A percentile compares a stretch with the other conserved stretches of the same genome.
These are phyloP conservation scores for Aspergillus affinis DNA, from an alignment of 495 filamentous ascomycete genomes.

Conservation along the genomic window DNA sequence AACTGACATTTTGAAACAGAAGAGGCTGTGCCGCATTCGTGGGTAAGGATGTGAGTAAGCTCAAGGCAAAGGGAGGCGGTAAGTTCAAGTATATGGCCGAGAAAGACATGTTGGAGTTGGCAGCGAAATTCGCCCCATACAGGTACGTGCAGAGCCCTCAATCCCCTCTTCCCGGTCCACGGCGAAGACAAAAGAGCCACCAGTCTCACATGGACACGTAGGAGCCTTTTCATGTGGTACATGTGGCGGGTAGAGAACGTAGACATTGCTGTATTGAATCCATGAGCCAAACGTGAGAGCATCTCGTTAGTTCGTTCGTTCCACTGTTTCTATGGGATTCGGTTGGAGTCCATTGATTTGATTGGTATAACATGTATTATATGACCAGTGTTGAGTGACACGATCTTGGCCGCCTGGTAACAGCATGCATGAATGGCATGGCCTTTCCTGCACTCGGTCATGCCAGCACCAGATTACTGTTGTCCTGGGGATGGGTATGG, in stretches of 20 bases:
- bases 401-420: background rate
- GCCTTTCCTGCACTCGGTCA: background rate
- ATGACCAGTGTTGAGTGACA: background rate
- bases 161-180: conserved; percentile 12
- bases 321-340: background rate
- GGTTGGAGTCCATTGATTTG: background rate
- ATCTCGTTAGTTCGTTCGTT: background rate
- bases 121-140: conserved; percentile 80
- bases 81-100: conserved; percentile 99
- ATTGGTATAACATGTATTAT: background rate
- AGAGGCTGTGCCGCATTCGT: conserved; percentile 87
- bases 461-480: background rate
- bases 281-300: background rate
- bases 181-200: background rate
- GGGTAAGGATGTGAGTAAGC: conserved; percentile 76
- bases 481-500: background rate
- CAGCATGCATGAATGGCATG: background rate
- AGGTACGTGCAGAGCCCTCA: conserved; percentile 51
- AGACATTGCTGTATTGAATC: conserved; percentile 64
- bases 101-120: conserved; percentile 82
- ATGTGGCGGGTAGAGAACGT: conserved; percentile 87
- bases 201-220: conserved; percentile 25
- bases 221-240: conserved; percentile 82
- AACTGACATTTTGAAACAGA: conserved; percentile 27
- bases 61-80: conserved; percentile 77